phyloP scores from a whole-genome alignment of 1,284 basidiomycete species.

The Malassezia sp. region DNA sequence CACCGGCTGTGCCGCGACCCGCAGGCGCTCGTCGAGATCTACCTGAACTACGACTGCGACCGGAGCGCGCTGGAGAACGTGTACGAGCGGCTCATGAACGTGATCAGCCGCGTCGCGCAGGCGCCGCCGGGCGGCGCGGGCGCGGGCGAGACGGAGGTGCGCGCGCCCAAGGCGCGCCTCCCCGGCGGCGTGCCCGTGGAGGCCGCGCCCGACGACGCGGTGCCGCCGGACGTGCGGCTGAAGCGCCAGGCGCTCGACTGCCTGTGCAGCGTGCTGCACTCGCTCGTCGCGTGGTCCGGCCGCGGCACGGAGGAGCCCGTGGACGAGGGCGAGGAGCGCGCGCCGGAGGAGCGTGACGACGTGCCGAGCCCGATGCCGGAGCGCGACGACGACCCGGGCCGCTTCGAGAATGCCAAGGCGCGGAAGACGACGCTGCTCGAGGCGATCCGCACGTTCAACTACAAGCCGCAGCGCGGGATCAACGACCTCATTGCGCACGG shows the following conservation, averaged over 20 bases:
- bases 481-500: conserved; percentile 78
- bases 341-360: conserved; percentile 5
- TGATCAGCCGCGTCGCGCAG: conserved; percentile 37
- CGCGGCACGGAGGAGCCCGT: conserved; percentile 29
- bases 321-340: conserved; percentile 17
- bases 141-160: neutral
- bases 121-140: conserved; percentile 19
- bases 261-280: conserved; percentile 42
- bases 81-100: conserved; percentile 46
- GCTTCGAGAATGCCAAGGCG: conserved; percentile 91
- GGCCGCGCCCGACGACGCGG: conserved; percentile 10
- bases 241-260: conserved; percentile 44
- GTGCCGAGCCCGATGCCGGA: conserved; percentile 1
- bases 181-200: neutral
- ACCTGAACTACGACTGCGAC: conserved; percentile 47
- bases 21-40: conserved; percentile 45
- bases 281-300: conserved; percentile 39
- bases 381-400: conserved; percentile 67
- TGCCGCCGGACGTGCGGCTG: conserved; percentile 34
- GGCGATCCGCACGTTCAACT: conserved; percentile 95
- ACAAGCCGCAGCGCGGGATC: conserved; percentile 79
- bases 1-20: conserved; percentile 38
- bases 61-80: conserved; percentile 44
- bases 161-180: neutral
- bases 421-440: conserved; percentile 91